A percentile compares a stretch with the other conserved stretches of the same genome.
These are phyloP conservation scores for Calonectria naviculata DNA, from an alignment of 2,329 filamentous ascomycete species.

Conservation along the genomic window DNA sequence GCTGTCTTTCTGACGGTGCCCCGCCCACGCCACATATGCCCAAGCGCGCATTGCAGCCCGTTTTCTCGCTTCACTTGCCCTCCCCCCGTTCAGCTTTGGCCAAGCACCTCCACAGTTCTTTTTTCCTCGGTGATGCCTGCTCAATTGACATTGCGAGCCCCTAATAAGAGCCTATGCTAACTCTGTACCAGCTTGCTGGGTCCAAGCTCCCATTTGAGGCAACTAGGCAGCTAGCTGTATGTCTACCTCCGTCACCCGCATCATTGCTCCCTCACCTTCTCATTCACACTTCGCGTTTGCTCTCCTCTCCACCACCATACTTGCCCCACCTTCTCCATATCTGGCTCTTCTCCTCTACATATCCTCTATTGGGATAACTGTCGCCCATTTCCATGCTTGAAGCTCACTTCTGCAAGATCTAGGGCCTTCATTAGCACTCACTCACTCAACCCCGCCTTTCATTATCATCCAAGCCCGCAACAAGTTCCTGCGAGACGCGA, in stretches of 20 bases:
- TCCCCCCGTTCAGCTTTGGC: slow-evolving; percentile 27
- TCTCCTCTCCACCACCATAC: neutral
- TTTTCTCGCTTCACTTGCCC: slow-evolving; percentile 36
- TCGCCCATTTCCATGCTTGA: slow-evolving; percentile 58
- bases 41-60: slow-evolving; percentile 40
- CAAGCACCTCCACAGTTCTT: slow-evolving; percentile 28
- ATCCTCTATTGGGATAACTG: neutral
- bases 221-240: slow-evolving; percentile 31
- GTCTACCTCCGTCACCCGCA: slow-evolving; percentile 22
- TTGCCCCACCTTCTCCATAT: neutral
- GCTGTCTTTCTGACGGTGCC: slow-evolving; percentile 34
- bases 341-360: neutral
- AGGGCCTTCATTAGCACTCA: slow-evolving; percentile 46
- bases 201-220: slow-evolving; percentile 20
- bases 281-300: slow-evolving; percentile 3
- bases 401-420: slow-evolving; percentile 71
- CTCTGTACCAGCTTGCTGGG: slow-evolving; percentile 23
- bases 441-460: neutral
- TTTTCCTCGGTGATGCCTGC: slow-evolving; percentile 28
- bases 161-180: slow-evolving; percentile 30
- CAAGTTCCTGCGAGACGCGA: neutral
- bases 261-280: slow-evolving; percentile 14
- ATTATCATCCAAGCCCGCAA: neutral
- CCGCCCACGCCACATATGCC: slow-evolving; percentile 42
- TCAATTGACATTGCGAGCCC: slow-evolving; percentile 22